These are phyloP conservation scores for Boletus rubroflammeus DNA, from an alignment of 768 basidiomycete species.

Conservation along the genomic window DNA sequence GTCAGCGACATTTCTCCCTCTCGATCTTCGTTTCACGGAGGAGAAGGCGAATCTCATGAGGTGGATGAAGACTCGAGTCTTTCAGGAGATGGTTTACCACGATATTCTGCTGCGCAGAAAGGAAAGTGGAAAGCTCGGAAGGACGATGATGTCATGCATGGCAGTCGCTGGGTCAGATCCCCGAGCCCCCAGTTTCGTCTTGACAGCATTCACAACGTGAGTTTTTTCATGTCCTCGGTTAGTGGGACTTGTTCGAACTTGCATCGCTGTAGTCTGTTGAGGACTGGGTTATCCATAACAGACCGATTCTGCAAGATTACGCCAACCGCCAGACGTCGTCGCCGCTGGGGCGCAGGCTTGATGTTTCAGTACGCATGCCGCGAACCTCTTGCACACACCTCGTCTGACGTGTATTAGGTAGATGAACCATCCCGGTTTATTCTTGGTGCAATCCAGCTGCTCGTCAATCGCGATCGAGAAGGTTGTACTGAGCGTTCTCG, in stretches of 20 bases:
- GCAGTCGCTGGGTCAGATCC: not conserved
- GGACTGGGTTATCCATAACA: constrained; percentile 25
- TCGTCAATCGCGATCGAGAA: constrained; percentile 25
- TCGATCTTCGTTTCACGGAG: not conserved
- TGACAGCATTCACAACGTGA: not conserved
- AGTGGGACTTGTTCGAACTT: not conserved
- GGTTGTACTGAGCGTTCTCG: constrained; percentile 13
- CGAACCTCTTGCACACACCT: not conserved
- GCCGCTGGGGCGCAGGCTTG: constrained; percentile 23
- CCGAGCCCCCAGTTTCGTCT: constrained; percentile 2
- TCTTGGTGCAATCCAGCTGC: constrained; percentile 25
- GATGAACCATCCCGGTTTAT: constrained; percentile 25
- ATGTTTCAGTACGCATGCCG: constrained; percentile 21
- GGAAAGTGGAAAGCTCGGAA: constrained; percentile 12
- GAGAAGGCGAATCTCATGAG: not conserved
- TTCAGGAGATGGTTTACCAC: not conserved
- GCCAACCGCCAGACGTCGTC: constrained; percentile 26
- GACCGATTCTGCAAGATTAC: constrained; percentile 24
- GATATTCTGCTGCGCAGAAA: constrained; percentile 11
- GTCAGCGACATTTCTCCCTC: not conserved
- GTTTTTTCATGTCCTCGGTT: not conserved
- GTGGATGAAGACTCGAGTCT: not conserved
- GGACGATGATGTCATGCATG: not conserved
- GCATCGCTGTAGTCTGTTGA: constrained; percentile 8
- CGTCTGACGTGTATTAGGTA: constrained; percentile 16